phyloP scores from a whole-genome alignment of 202 grass and related monocot species.

The Dendrocalamus latiflorus region DNA sequence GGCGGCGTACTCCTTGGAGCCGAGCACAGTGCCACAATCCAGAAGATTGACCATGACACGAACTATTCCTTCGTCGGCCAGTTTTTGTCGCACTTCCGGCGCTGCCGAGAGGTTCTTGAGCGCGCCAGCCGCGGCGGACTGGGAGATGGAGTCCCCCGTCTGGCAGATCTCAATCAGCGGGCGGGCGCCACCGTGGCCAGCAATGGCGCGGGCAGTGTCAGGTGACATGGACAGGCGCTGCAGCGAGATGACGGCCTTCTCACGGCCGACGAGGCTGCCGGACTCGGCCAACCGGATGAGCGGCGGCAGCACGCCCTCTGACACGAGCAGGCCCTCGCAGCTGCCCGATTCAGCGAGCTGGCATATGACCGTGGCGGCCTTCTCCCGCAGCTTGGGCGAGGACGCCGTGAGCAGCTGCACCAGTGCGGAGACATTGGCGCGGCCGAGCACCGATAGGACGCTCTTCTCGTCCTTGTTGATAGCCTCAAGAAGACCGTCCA shows the following conservation, averaged over 20 bases:
- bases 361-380: conserved; percentile 58
- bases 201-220: conserved; percentile 49
- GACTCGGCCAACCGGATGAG: conserved; percentile 74
- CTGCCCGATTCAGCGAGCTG: conserved; percentile 47
- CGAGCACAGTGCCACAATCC: conserved; percentile 41
- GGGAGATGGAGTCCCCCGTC: conserved; percentile 55
- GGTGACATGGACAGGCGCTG: conserved; percentile 59
- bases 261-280: conserved; percentile 55
- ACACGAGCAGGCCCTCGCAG: conserved; percentile 59
- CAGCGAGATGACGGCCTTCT: conserved; percentile 72
- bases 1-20: conserved; percentile 70
- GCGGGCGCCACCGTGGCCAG: conserved; percentile 64
- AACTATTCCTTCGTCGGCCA: conserved; percentile 68
- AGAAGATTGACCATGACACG: conserved; percentile 60
- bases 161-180: conserved; percentile 73
- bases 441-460: conserved; percentile 61
- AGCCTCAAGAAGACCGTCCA: conserved; percentile 63
- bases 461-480: conserved; percentile 54
- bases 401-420: conserved; percentile 73
- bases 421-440: conserved; percentile 59
- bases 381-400: conserved; percentile 59
- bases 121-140: conserved; percentile 60
- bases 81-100: conserved; percentile 49
- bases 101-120: conserved; percentile 70
- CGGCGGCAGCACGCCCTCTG: conserved; percentile 66